These are phyloP conservation scores for Zymoseptoria pseudotritici DNA, from an alignment of 2,329 filamentous ascomycete genomes.

Conservation along the genomic window DNA sequence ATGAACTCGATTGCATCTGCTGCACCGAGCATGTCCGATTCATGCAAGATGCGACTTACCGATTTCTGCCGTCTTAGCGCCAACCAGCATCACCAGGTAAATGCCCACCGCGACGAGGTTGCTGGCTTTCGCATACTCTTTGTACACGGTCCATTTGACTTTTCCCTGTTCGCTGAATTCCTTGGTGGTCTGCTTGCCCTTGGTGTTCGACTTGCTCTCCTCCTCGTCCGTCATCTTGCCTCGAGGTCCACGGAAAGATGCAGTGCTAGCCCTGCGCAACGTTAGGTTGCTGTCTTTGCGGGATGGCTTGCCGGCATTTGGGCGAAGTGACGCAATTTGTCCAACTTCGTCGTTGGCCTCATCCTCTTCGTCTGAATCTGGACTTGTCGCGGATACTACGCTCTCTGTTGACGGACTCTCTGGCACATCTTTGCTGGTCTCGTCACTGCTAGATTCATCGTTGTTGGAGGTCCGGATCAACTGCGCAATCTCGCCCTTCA, in stretches of 20 bases:
- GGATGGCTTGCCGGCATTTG: conserved; percentile 40
- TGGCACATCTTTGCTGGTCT: conserved; percentile 13
- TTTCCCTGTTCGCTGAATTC: conserved; percentile 91
- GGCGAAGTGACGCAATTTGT: conserved; percentile 69
- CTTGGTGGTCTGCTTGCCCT: conserved; percentile 70
- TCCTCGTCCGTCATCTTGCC: conserved; percentile 83
- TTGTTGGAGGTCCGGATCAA: conserved; percentile 69
- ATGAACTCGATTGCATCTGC: conserved; percentile 5
- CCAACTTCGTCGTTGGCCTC: conserved; percentile 63
- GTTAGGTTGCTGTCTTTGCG: conserved; percentile 66
- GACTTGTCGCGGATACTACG: conserved; percentile 44
- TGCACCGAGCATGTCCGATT: conserved; percentile 19
- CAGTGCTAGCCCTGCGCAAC: conserved; percentile 80
- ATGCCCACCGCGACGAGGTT: conserved; percentile 76
- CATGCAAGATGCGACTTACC: conserved; percentile 42
- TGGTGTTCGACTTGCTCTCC: conserved; percentile 47
- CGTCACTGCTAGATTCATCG: conserved; percentile 31
- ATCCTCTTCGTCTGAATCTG: conserved; percentile 43
- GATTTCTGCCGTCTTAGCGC: conserved; percentile 74
- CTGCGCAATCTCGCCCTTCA: conserved; percentile 83
- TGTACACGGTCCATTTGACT: conserved; percentile 94
- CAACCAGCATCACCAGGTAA: conserved; percentile 69
- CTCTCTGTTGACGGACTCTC: conserved; percentile 17
- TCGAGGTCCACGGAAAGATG: conserved; percentile 78
- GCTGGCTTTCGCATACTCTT: conserved; percentile 89